Conservation (phyloP, 2,329 filamentous ascomycete genomes). For the Metarhizium anisopliae region DNA sequence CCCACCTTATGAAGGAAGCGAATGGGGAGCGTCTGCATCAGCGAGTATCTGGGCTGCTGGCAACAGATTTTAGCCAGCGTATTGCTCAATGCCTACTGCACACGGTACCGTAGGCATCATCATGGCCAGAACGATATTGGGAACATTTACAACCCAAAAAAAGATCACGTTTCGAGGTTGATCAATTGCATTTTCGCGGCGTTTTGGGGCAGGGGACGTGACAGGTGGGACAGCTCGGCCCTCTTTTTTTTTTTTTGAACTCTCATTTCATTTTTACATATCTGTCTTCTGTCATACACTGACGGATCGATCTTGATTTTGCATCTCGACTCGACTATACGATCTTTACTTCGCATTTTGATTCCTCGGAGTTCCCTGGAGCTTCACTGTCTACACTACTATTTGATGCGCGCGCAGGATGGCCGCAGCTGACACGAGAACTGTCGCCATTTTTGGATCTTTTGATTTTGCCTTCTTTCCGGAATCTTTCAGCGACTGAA, state of each 20-base stretch:
- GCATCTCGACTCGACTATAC: not conserved
- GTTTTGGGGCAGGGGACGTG: constrained; percentile 1
- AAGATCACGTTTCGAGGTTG: constrained; percentile 11
- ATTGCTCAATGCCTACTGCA: not conserved
- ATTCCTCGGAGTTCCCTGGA: not conserved
- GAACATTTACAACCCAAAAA: not conserved
- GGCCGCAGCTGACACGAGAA: constrained; percentile 10
- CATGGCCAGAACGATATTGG: constrained; percentile 11
- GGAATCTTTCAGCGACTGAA: constrained; percentile 15
- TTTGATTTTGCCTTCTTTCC: constrained; percentile 6
- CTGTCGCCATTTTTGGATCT: constrained; percentile 10
- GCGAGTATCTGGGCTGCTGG: constrained; percentile 72
- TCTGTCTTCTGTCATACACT: not conserved
- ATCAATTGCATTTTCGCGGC: constrained; percentile 6
- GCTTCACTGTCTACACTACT: not conserved
- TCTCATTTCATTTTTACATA: not conserved
- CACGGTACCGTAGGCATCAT: constrained; percentile 9
- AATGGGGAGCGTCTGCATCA: constrained; percentile 79
- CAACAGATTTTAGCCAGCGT: constrained; percentile 42
- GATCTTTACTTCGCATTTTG: not conserved
- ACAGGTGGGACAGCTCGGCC: constrained; percentile 12
- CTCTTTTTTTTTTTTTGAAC: not conserved
- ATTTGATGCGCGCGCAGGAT: not conserved
- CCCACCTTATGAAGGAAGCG: constrained; percentile 86
- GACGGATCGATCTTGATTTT: not conserved